These are phyloP conservation scores for Eurotiales sp. DNA, from an alignment of 2,329 filamentous ascomycete species.

Conservation along the genomic window DNA sequence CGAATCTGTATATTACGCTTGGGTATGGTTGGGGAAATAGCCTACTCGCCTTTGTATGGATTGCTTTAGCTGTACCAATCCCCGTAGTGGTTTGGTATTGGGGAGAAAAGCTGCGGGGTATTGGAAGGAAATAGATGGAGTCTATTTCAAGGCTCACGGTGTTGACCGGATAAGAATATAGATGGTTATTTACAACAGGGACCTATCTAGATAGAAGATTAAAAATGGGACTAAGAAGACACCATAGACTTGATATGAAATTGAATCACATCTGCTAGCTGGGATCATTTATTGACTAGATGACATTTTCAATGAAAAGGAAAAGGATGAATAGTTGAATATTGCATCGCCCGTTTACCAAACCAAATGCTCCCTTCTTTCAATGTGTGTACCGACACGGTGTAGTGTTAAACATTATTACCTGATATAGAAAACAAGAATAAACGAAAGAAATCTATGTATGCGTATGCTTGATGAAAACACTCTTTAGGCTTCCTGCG, in stretches of 20 bases:
- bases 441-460: background rate
- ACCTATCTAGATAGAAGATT: background rate
- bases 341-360: background rate
- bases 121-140: conserved; percentile 2
- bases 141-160: background rate
- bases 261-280: background rate
- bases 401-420: background rate
- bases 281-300: background rate
- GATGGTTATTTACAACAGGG: background rate
- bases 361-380: background rate
- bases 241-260: background rate
- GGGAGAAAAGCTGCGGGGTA: conserved; percentile 26
- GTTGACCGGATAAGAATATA: background rate
- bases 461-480: background rate
- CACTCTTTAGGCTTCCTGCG: conserved; percentile 41
- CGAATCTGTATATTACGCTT: conserved; percentile 45
- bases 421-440: background rate
- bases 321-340: background rate
- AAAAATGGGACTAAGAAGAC: background rate
- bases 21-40: conserved; percentile 51
- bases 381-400: background rate
- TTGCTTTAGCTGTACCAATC: conserved; percentile 44
- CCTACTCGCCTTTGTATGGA: conserved; percentile 54
- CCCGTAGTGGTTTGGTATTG: conserved; percentile 33
- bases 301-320: background rate